Percentiles rank a stretch among this genome's conserved stretches.
Conservation (phyloP, 495 filamentous ascomycete genomes). For the Penicillium bialowiezense region DNA sequence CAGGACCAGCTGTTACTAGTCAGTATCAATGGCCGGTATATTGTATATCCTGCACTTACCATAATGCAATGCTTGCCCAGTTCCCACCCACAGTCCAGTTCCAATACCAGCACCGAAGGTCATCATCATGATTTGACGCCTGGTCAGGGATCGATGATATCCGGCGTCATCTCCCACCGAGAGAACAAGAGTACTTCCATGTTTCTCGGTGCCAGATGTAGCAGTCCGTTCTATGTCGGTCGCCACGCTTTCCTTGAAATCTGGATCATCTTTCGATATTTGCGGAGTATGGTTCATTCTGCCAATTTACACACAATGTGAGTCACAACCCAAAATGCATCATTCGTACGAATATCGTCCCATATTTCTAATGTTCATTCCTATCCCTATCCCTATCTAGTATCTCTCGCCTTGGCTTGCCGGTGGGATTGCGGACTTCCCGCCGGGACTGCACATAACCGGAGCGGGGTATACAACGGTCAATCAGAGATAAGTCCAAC, state of each 20-base stretch:
- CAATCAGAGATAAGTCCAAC: neutral
- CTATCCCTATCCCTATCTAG: neutral
- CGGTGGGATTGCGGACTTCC: slow-evolving; percentile 2
- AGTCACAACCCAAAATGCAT: neutral
- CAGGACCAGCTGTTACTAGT: slow-evolving; percentile 23
- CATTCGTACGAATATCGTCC: neutral
- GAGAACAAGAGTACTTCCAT: slow-evolving; percentile 14
- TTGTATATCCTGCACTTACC: no score
- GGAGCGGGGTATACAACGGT: neutral
- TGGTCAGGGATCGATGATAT: slow-evolving; percentile 27
- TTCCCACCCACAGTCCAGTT: slow-evolving; percentile 26
- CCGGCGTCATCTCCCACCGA: slow-evolving; percentile 14
- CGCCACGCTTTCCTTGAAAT: neutral
- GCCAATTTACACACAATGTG: no score
- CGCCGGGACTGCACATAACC: slow-evolving; percentile 2
- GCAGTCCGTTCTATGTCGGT: slow-evolving; percentile 17
- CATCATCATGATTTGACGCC: slow-evolving; percentile 34
- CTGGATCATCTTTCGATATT: neutral
- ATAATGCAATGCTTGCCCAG: slow-evolving; percentile 25
- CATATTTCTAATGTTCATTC: neutral
- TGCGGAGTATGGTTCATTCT: slow-evolving; percentile 1
- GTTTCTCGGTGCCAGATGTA: slow-evolving; percentile 12
- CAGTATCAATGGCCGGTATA: neutral
- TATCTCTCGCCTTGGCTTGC: neutral
- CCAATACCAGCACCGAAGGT: slow-evolving; percentile 33